phyloP scores from a whole-genome alignment of 1,284 basidiomycete species.

The Ceratobasidium sp. region DNA sequence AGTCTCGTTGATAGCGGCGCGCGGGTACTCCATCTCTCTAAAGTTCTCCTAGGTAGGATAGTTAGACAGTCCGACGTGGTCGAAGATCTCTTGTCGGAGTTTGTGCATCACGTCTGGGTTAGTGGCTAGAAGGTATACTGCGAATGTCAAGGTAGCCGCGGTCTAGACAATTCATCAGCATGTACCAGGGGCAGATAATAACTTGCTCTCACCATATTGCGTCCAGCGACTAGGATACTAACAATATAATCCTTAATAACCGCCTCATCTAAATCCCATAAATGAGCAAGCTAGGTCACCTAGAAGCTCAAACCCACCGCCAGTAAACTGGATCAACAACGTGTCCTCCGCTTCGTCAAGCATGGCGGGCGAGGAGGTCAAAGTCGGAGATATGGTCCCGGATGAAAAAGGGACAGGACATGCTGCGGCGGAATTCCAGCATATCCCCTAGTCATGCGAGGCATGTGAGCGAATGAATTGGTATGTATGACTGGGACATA shows the following conservation, averaged over 20 bases:
- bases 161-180: slow-evolving; percentile 54
- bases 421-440: slow-evolving; percentile 51
- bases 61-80: slow-evolving; percentile 58
- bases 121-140: slow-evolving; percentile 63
- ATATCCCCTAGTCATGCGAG: slow-evolving; percentile 51
- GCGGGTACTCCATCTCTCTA: slow-evolving; percentile 65
- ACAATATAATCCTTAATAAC: slow-evolving; percentile 46
- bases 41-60: slow-evolving; percentile 67
- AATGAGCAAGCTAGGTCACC: not conserved
- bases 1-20: slow-evolving; percentile 66
- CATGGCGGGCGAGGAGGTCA: slow-evolving; percentile 30
- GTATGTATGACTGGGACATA: not conserved
- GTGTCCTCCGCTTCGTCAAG: slow-evolving; percentile 39
- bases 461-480: not conserved
- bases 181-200: not conserved
- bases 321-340: slow-evolving; percentile 42
- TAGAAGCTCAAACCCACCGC: slow-evolving; percentile 30
- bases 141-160: slow-evolving; percentile 63
- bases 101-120: slow-evolving; percentile 60
- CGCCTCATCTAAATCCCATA: slow-evolving; percentile 36
- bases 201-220: slow-evolving; percentile 45
- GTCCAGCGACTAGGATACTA: slow-evolving; percentile 47
- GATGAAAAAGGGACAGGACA: slow-evolving; percentile 41
- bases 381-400: slow-evolving; percentile 39
- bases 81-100: slow-evolving; percentile 65